Evolutionary conservation across 352 stramenopile species (phyloP), one percentile per base, ranked within the genome.

Genomic region (Phytophthora melonis): DNA sequence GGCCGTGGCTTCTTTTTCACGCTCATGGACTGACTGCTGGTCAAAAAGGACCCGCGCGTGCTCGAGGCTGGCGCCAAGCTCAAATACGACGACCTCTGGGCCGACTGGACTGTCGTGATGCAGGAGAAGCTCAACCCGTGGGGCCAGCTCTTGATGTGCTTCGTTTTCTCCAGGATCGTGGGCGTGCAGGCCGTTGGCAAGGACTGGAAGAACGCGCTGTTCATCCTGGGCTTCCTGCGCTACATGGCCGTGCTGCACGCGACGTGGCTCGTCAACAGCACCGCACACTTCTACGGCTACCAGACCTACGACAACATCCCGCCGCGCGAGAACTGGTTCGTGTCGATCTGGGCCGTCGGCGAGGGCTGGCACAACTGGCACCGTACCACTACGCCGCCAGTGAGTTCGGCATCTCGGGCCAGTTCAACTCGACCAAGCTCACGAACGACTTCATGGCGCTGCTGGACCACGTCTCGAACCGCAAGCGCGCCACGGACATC

Each of bases 361-460:
- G 97, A 99, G 79, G 97, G 97, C 79, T 99, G 97, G 97, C 97
- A 99, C 88, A 99, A 99, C 89, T 99, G 97, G 97, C 98, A 99
- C 84, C 98, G 58, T 99, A 98, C 88, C 97, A 99, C 78, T 99
- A 99, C 84, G 96, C 97, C 58, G 97, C 98, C n/a, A 98, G 90
- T 55, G 98, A 99, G 86, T 99, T 98, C 76, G 98, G 98, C 41
- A 87, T 98, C 59, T 94, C 88, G 8, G 83, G 81, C 63, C 98
- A 99, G 83, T 99, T 99, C 87, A 99, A 99, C 84, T 97, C 98
- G 8, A 99, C 94, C 43, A 99, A 99, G 83, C 76, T 99, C 56
- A 95, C 98, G 63, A 99, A 99, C 78, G 97, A 99, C 82, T 70
- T 92, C 5, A 88, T 97, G 59, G 95, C 96, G 0, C 56, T 77